A percentile compares a stretch with the other conserved stretches of the same genome.
Conservation (phyloP, 495 filamentous ascomycete genomes). For the Amphirosellinia nigrospora region DNA sequence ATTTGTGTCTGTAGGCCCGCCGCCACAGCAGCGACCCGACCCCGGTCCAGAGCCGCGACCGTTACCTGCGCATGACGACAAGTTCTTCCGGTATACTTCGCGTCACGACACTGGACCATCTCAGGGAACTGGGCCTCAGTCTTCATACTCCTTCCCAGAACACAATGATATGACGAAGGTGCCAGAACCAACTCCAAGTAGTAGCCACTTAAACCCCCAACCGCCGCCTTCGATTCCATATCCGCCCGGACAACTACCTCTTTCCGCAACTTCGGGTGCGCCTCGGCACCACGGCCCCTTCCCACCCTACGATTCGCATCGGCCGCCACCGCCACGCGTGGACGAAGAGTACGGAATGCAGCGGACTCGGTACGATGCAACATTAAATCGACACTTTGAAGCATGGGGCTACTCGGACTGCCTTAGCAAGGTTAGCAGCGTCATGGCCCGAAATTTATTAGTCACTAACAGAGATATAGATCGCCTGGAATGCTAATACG, state of each 20-base stretch:
- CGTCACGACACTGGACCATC: constrained; percentile 36
- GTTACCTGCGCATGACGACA: constrained; percentile 38
- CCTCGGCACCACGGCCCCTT: constrained; percentile 43
- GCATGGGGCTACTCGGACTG: constrained; percentile 50
- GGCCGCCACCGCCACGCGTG: constrained; percentile 44
- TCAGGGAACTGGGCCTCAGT: constrained; percentile 31
- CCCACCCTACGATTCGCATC: constrained; percentile 49
- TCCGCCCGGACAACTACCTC: constrained; percentile 48
- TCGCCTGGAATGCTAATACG: constrained; percentile 50
- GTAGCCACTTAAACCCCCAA: constrained; percentile 32
- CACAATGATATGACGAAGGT: constrained; percentile 35
- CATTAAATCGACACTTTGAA: constrained; percentile 50
- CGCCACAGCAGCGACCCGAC: constrained; percentile 31
- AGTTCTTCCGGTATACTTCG: constrained; percentile 36
- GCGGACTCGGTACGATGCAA: constrained; percentile 46
- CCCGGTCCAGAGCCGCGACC: constrained; percentile 36
- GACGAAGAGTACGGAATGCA: constrained; percentile 49
- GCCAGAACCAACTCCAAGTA: constrained; percentile 28
- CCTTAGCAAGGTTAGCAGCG: constrained; percentile 46
- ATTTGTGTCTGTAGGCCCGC: constrained; percentile 26
- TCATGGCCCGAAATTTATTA: neutral
- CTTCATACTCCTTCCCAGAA: constrained; percentile 34
- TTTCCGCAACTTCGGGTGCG: constrained; percentile 51
- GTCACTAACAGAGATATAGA: constrained; percentile 44
- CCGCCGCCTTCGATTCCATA: constrained; percentile 44